Evolutionary conservation across 2,329 filamentous ascomycete species (phyloP).

Genomic region (Aaosphaeria arxii): DNA sequence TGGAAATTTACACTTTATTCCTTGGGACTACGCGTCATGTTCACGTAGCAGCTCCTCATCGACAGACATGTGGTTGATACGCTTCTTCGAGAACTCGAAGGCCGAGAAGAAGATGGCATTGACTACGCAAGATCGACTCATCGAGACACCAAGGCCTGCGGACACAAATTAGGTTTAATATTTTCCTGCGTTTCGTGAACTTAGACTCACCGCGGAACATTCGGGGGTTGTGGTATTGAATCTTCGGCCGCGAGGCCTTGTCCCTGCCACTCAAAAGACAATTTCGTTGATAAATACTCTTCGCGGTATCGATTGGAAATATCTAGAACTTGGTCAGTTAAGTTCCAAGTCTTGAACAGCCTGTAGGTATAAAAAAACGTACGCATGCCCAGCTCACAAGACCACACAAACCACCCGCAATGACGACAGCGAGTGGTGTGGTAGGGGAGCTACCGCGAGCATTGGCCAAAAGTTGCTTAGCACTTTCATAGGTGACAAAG

Average conservation of each 20-base stretch:
- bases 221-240: slow-evolving; percentile 71
- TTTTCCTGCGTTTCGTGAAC: not conserved
- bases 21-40: slow-evolving; percentile 9
- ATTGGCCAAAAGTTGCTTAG: slow-evolving; percentile 77
- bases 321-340: slow-evolving; percentile 33
- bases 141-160: slow-evolving; percentile 68
- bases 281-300: slow-evolving; percentile 82
- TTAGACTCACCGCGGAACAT: slow-evolving; percentile 68
- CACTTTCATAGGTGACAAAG: slow-evolving; percentile 85
- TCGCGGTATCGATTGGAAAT: slow-evolving; percentile 71
- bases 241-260: slow-evolving; percentile 59
- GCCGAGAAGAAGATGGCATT: slow-evolving; percentile 90
- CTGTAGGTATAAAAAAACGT: slow-evolving; percentile 31
- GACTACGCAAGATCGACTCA: slow-evolving; percentile 76
- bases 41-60: slow-evolving; percentile 35
- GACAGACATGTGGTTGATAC: slow-evolving; percentile 43
- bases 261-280: slow-evolving; percentile 67
- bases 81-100: slow-evolving; percentile 76
- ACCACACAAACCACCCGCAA: slow-evolving; percentile 77
- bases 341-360: slow-evolving; percentile 4
- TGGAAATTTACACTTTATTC: not conserved
- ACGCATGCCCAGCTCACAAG: slow-evolving; percentile 82
- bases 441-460: slow-evolving; percentile 71
- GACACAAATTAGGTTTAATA: too few relatives aligned
- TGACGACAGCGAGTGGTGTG: slow-evolving; percentile 73